phyloP scores from a whole-genome alignment of 768 basidiomycete genomes.

The Pleurotus ostreatus region DNA sequence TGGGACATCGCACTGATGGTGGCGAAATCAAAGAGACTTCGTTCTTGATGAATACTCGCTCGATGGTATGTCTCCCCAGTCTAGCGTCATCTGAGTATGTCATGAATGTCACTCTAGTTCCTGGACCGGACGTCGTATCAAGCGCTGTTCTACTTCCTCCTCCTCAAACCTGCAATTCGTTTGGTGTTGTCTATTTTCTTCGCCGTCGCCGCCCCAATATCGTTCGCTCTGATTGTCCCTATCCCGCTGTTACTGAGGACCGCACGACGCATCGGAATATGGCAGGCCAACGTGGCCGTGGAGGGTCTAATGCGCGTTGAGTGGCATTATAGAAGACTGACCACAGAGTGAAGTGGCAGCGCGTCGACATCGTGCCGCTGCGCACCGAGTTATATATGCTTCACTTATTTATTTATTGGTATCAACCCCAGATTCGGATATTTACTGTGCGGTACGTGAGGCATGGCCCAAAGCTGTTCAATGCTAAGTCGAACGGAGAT shows the following conservation, averaged over 20 bases:
- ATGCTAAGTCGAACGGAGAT: no score
- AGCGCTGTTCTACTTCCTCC: slow-evolving; percentile 82
- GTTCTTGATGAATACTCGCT: slow-evolving; percentile 76
- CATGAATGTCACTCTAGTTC: slow-evolving; percentile 40
- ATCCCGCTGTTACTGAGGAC: slow-evolving; percentile 63
- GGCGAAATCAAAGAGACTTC: slow-evolving; percentile 50
- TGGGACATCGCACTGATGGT: slow-evolving; percentile 37
- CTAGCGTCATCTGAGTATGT: not conserved
- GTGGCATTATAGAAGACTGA: not conserved
- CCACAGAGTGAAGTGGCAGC: no score
- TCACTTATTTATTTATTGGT: no score
- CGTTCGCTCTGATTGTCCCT: slow-evolving; percentile 56
- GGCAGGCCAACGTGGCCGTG: slow-evolving; percentile 80
- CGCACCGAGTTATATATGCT: no score
- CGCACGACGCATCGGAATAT: slow-evolving; percentile 61
- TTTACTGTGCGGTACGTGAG: no score
- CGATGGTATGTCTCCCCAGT: slow-evolving; percentile 51
- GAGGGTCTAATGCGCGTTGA: slow-evolving; percentile 48
- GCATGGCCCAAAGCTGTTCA: no score
- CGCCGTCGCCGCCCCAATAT: slow-evolving; percentile 50
- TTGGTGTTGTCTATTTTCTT: slow-evolving; percentile 54
- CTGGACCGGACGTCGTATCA: slow-evolving; percentile 78
- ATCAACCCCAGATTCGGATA: no score
- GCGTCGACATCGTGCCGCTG: no score
- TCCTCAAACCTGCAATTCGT: slow-evolving; percentile 79